Percentiles rank a stretch among this genome's conserved stretches.
Conservation (phyloP, 1,139 yeast species). For the Nakaseomyces glabratus region DNA sequence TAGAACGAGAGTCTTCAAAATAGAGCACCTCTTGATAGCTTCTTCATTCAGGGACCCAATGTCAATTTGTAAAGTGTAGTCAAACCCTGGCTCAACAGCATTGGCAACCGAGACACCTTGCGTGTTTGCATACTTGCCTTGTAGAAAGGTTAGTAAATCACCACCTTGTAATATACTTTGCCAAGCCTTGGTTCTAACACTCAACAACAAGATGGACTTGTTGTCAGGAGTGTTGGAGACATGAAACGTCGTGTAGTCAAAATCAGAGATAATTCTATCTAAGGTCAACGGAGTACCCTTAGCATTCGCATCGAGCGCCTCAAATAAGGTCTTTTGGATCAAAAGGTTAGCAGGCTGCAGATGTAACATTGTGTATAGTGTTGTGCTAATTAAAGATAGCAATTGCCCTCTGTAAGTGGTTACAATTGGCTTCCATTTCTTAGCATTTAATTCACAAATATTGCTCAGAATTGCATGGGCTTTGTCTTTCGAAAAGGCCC, state of each 20-base stretch:
- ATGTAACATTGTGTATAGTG: conserved; percentile 34
- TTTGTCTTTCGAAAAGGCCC: no score
- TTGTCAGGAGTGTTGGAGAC: conserved; percentile 55
- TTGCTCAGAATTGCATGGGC: no score
- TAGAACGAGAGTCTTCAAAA: conserved; percentile 75
- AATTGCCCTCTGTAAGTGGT: neutral
- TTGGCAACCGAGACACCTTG: conserved; percentile 19
- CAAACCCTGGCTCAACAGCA: conserved; percentile 65
- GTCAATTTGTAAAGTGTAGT: conserved; percentile 69
- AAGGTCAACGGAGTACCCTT: conserved; percentile 45
- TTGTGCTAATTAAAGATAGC: no score
- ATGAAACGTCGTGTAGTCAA: conserved; percentile 92
- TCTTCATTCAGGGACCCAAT: conserved; percentile 37
- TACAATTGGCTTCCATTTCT: no score
- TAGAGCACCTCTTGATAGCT: conserved; percentile 50
- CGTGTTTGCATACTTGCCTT: conserved; percentile 15
- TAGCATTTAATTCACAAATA: neutral
- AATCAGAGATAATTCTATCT: conserved; percentile 87
- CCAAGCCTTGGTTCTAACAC: conserved; percentile 43
- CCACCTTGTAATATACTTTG: conserved; percentile 18
- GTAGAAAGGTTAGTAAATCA: conserved; percentile 20
- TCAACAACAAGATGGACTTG: conserved; percentile 19
- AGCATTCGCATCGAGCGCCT: conserved; percentile 32
- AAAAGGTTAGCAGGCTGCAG: conserved; percentile 40
- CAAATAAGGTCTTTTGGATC: conserved; percentile 38